Conservation (phyloP, 495 filamentous ascomycete species). For the Talaromyces trachyspermus region DNA sequence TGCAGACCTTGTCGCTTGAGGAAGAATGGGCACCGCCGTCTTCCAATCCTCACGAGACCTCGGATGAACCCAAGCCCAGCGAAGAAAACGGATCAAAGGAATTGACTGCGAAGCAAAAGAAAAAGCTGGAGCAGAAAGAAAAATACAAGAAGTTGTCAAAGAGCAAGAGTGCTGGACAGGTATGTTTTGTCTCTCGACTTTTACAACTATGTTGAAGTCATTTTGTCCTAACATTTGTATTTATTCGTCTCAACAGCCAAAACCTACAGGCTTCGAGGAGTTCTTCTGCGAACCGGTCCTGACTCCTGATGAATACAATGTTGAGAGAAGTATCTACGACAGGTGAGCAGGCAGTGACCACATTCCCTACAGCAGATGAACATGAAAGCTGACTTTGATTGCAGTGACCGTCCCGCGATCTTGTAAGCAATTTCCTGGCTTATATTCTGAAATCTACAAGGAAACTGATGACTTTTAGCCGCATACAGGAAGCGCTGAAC, state of each 20-base stretch:
- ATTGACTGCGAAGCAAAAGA: slow-evolving; percentile 5
- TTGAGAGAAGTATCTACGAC: slow-evolving; percentile 55
- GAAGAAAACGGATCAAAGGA: not conserved
- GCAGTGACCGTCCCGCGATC: slow-evolving; percentile 29
- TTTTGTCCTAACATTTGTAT: not conserved
- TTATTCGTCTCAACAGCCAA: slow-evolving; percentile 29
- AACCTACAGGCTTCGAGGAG: slow-evolving; percentile 60
- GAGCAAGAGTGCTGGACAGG: slow-evolving; percentile 37
- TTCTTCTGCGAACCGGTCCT: slow-evolving; percentile 72
- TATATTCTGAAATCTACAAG: not conserved
- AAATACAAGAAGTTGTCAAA: slow-evolving; percentile 34
- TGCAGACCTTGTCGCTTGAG: not conserved
- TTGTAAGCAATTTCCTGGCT: slow-evolving; percentile 24
- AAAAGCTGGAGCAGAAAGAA: slow-evolving; percentile 18
- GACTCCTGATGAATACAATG: slow-evolving; percentile 53
- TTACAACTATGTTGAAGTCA: not conserved
- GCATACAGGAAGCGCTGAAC: slow-evolving; percentile 80
- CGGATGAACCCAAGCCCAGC: not conserved
- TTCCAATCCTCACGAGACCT: not conserved
- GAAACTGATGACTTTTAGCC: slow-evolving; percentile 35
- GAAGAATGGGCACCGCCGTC: not conserved
- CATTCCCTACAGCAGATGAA: slow-evolving; percentile 9
- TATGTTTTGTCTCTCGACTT: slow-evolving; percentile 11
- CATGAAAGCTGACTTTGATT: slow-evolving; percentile 16
- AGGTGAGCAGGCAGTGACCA: slow-evolving; percentile 28